Evolutionary conservation across 2,329 filamentous ascomycete genomes (phyloP), one percentile per base, ranked within the genome.

Genomic region (Aspergillus tubingensis): DNA sequence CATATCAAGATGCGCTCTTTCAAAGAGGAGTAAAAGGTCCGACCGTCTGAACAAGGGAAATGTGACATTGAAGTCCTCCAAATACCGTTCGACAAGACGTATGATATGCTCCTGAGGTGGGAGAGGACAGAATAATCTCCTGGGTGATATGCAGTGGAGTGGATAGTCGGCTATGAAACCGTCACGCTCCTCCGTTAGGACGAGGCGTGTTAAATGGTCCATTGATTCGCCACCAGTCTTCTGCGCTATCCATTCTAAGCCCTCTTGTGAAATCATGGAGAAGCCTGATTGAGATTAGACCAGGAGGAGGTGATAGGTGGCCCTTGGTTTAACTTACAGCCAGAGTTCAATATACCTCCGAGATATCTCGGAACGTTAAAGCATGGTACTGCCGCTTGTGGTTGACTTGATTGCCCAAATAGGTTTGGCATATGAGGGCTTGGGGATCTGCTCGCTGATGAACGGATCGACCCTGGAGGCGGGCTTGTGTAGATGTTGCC

Each of bases 191-290:
- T 47, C 48, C 5, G 51, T 30, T 2, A 44, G 44, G 19, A 60
- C n/a, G 0, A 30, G 25, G 3, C 25, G 38, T 11, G 27, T 43
- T 6, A 55, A 21, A 7, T 8, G 10, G n/a, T 55, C 38, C 3
- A 38, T 2, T 15, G 60, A 49, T 52, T 41, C 36, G 32, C 38
- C 21, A 8, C 58, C 64, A 11, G 56, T 30, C 25, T 64, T 62
- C 23, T 54, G 55, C n/a, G 53, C 48, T 41, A 65, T 58, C 64
- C 64, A 65, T 15, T 64, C 55, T n/a, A 62, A 17, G 1, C 64
- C 64, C 41, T 61, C 62, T 10, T 19, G 49, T 15, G 64, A 64
- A 25, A 62, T 39, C 23, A 56, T 49, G 3, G 55, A 56, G 5
- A 65, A 54, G 21, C 59, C 64, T 65, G 39, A 5, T n/a, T 6